Conservation (phyloP, 2,329 filamentous ascomycete species). For the Rutstroemia sp. region DNA sequence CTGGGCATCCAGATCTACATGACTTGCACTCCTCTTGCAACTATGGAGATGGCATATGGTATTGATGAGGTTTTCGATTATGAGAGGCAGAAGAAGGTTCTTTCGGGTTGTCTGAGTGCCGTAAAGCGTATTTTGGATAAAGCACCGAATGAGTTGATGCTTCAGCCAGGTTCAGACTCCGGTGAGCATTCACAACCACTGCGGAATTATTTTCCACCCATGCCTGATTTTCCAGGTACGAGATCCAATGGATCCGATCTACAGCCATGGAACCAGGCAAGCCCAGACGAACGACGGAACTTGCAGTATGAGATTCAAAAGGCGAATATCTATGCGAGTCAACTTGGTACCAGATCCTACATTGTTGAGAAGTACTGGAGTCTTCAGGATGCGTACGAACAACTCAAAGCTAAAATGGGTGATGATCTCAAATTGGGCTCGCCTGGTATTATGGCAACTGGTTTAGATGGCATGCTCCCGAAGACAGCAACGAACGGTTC, state of each 20-base stretch:
- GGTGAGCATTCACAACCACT: slow-evolving; percentile 33
- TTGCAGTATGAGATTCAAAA: slow-evolving; percentile 87
- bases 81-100: slow-evolving; percentile 66
- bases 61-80: slow-evolving; percentile 69
- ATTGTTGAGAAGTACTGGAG: slow-evolving; percentile 82
- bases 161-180: slow-evolving; percentile 36
- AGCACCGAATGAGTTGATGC: slow-evolving; percentile 61
- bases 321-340: slow-evolving; percentile 78
- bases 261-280: slow-evolving; percentile 9
- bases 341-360: slow-evolving; percentile 74
- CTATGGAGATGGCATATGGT: slow-evolving; percentile 77
- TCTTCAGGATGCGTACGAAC: slow-evolving; percentile 58
- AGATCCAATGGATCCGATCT: slow-evolving; percentile 27
- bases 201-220: slow-evolving; percentile 47
- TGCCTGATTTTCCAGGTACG: slow-evolving; percentile 32
- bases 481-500: slow-evolving; percentile 36
- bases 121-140: slow-evolving; percentile 63
- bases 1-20: slow-evolving; percentile 70
- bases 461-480: slow-evolving; percentile 24
- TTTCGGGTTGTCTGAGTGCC: slow-evolving; percentile 62
- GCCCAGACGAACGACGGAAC: slow-evolving; percentile 35
- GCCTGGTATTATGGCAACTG: slow-evolving; percentile 23
- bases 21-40: slow-evolving; percentile 71
- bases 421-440: slow-evolving; percentile 10
- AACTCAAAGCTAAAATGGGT: slow-evolving; percentile 31